phyloP scores from a whole-genome alignment of 495 filamentous ascomycete genomes.

The Aspergillus sparsus region DNA sequence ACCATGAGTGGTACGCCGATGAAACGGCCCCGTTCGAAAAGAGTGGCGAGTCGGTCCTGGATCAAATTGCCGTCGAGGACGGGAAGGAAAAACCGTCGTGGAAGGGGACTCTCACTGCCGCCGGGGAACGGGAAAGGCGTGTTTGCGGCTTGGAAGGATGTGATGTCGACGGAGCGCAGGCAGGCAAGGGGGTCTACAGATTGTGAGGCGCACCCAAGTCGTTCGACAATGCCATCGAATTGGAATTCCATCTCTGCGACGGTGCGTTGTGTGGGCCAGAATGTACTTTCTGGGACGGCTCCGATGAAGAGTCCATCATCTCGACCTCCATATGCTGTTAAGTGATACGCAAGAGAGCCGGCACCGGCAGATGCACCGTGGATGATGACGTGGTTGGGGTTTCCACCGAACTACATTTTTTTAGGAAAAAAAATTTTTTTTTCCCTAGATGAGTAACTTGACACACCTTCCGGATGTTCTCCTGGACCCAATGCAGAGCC shows the following conservation, averaged over 20 bases:
- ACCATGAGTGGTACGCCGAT: conserved; percentile 63
- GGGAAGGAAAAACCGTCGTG: conserved; percentile 52
- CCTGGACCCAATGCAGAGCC: conserved; percentile 63
- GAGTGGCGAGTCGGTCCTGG: conserved; percentile 53
- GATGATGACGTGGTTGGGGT: conserved; percentile 67
- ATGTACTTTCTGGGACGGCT: conserved; percentile 60
- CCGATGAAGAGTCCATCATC: conserved; percentile 59
- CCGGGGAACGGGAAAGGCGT: conserved; percentile 53
- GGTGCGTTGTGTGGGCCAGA: conserved; percentile 61
- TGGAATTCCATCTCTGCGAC: conserved; percentile 60
- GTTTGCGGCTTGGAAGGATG: conserved; percentile 51
- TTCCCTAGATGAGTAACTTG: not conserved
- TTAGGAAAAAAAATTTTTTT: not conserved
- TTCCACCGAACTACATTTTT: conserved; percentile 63
- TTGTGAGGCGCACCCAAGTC: conserved; percentile 46
- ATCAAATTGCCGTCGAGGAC: conserved; percentile 59
- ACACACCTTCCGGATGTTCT: conserved; percentile 45
- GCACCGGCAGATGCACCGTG: conserved; percentile 69
- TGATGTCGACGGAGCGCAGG: conserved; percentile 52
- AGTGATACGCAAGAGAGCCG: conserved; percentile 62
- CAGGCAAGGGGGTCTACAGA: conserved; percentile 51
- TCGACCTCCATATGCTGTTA: conserved; percentile 58
- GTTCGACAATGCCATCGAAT: conserved; percentile 56
- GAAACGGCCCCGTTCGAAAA: conserved; percentile 56
- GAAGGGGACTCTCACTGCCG: conserved; percentile 37